A percentile compares a stretch with the other conserved stretches of the same genome.
Conservation (phyloP, 345 rosid species). For the Corchorus olitorius region DNA sequence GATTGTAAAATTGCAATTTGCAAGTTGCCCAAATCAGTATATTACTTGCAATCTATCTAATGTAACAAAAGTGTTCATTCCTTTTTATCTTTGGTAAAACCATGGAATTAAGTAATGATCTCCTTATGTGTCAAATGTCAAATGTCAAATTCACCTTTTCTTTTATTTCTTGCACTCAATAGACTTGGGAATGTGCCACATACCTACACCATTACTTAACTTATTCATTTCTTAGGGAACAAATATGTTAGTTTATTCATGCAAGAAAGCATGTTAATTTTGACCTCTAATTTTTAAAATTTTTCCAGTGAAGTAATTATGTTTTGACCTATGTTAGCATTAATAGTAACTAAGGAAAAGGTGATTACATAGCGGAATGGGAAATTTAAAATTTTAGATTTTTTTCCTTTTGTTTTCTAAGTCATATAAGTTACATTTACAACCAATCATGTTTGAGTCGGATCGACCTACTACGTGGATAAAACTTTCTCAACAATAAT, state of each 20-base stretch:
- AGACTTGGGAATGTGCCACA: not conserved
- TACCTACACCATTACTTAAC: not conserved
- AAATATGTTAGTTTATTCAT: not conserved
- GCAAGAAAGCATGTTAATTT: not conserved
- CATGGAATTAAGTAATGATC: not conserved
- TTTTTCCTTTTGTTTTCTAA: too few species aligned
- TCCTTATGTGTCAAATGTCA: not conserved
- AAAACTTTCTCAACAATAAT: too few species aligned
- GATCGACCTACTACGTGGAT: too few species aligned
- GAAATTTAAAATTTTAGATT: too few species aligned
- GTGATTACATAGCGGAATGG: too few species aligned
- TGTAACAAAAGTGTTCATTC: not conserved
- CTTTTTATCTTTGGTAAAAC: not conserved
- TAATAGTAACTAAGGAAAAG: too few species aligned
- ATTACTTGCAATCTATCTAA: not conserved
- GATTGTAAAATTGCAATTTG: not conserved
- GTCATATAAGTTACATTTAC: too few species aligned
- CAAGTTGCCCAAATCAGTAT: not conserved
- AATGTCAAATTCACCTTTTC: not conserved
- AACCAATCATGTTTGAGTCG: too few species aligned
- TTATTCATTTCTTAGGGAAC: not conserved
- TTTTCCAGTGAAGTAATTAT: too few species aligned
- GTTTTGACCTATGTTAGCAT: too few species aligned
- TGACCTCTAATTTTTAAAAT: not conserved
- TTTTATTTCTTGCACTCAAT: slow-evolving; percentile 4